Conservation (phyloP, 2,329 filamentous ascomycete species). For the Monosporascus sp. region DNA sequence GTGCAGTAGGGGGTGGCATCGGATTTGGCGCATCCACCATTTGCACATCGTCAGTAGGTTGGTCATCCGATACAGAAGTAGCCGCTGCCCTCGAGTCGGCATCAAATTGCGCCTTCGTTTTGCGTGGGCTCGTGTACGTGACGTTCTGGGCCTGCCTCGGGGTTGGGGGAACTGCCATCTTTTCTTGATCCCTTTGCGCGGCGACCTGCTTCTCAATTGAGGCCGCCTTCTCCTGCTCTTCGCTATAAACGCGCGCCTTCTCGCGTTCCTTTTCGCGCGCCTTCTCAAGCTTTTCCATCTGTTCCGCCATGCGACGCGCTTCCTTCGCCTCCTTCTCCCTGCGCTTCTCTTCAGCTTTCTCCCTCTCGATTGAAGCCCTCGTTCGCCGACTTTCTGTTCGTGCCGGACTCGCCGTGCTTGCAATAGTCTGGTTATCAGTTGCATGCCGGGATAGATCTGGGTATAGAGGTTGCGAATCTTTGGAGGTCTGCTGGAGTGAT, state of each 20-base stretch:
- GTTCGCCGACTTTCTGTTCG: conserved; percentile 44
- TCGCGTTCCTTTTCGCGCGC: conserved; percentile 65
- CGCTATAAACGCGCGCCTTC: conserved; percentile 55
- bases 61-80: conserved; percentile 25
- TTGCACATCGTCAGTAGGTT: conserved; percentile 41
- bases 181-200: conserved; percentile 49
- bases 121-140: conserved; percentile 48
- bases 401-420: conserved; percentile 37
- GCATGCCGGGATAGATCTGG: conserved; percentile 40
- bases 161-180: conserved; percentile 26
- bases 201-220: conserved; percentile 49
- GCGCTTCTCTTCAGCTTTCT: conserved; percentile 57
- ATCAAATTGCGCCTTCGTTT: conserved; percentile 31
- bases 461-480: conserved; percentile 34
- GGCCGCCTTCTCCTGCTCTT: conserved; percentile 51
- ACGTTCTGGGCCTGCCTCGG: conserved; percentile 39
- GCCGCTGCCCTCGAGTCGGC: conserved; percentile 27
- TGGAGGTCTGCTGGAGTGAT: conserved; percentile 31
- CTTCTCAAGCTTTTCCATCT: conserved; percentile 60
- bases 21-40: conserved; percentile 50
- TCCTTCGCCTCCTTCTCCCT: conserved; percentile 58
- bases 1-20: conserved; percentile 57
- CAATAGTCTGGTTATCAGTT: conserved; percentile 22
- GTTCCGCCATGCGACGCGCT: conserved; percentile 54
- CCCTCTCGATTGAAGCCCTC: conserved; percentile 54